Evolutionary conservation across 1,139 yeast species (phyloP).

Genomic region (Hansenula sp.): DNA sequence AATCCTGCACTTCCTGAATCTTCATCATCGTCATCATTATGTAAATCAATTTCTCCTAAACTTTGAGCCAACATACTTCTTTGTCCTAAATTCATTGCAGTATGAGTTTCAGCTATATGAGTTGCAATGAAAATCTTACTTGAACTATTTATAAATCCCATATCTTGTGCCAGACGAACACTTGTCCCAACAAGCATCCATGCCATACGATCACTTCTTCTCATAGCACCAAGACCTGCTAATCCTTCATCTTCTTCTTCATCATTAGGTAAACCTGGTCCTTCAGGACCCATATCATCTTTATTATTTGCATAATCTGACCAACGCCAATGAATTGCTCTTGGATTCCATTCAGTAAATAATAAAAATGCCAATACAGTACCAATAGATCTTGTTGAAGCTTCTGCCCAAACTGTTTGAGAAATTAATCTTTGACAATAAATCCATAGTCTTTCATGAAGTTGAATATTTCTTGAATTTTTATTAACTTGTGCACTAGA

Average conservation of each 20-base stretch:
- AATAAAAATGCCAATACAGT: slow-evolving; percentile 79
- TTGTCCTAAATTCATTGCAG: slow-evolving; percentile 67
- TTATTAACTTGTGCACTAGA: slow-evolving; percentile 18
- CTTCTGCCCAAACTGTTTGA: slow-evolving; percentile 93
- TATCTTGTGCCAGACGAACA: slow-evolving; percentile 80
- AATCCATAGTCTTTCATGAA: slow-evolving; percentile 79
- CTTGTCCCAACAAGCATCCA: slow-evolving; percentile 93
- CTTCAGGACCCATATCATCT: slow-evolving; percentile 12
- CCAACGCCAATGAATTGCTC: slow-evolving; percentile 90
- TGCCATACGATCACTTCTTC: slow-evolving; percentile 85
- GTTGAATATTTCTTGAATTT: slow-evolving; percentile 43
- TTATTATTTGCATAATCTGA: slow-evolving; percentile 73
- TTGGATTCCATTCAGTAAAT: slow-evolving; percentile 94
- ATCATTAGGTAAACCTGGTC: background rate
- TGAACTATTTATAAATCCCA: slow-evolving; percentile 73
- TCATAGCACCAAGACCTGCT: slow-evolving; percentile 80
- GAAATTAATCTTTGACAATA: slow-evolving; percentile 79
- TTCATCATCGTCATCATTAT: slow-evolving; percentile 39
- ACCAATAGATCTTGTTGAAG: slow-evolving; percentile 81
- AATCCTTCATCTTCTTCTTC: slow-evolving; percentile 31
- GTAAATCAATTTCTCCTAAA: slow-evolving; percentile 57
- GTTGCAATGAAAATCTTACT: slow-evolving; percentile 77
- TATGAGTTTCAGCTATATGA: slow-evolving; percentile 75
- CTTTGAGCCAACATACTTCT: slow-evolving; percentile 67
- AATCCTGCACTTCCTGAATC: no score